Evolutionary conservation across 768 basidiomycete genomes (phyloP).

Genomic region (Boletus subparvulus): DNA sequence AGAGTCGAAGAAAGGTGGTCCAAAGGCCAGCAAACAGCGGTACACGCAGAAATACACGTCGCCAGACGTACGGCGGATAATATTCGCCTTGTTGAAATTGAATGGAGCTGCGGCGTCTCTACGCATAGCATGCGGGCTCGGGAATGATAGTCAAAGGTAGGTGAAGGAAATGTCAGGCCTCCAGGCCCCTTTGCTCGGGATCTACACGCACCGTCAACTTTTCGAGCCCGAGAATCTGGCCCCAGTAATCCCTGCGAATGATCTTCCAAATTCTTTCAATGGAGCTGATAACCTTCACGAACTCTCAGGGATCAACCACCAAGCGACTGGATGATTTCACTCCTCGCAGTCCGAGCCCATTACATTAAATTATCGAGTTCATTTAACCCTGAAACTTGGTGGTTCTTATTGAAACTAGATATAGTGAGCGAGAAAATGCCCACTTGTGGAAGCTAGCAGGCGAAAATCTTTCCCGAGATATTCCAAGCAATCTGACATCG

Average conservation of each 20-base stretch:
- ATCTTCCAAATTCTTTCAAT: background rate
- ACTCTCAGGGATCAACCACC: constrained; percentile 9
- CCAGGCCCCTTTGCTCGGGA: background rate
- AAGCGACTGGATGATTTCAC: background rate
- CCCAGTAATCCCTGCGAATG: background rate
- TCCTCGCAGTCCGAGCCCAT: background rate
- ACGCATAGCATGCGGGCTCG: constrained; percentile 13
- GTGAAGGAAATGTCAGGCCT: background rate
- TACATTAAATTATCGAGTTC: background rate
- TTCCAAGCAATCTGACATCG: background rate
- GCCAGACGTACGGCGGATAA: constrained; percentile 54
- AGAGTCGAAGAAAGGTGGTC: constrained; percentile 32
- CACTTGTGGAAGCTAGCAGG: background rate
- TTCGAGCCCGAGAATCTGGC: constrained; percentile 1
- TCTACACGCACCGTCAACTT: constrained; percentile 7
- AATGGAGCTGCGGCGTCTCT: constrained; percentile 40
- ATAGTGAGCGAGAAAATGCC: background rate
- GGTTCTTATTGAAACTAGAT: constrained; percentile 7
- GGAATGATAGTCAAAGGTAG: background rate
- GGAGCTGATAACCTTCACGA: background rate
- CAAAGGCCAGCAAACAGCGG: constrained; percentile 26
- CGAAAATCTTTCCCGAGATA: background rate
- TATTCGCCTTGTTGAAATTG: constrained; percentile 46
- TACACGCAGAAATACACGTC: constrained; percentile 24
- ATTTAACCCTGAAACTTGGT: background rate